A percentile compares a stretch with the other conserved stretches of the same genome.
Conservation (phyloP, 306 rosid genomes). For the Quercus mongolica region DNA sequence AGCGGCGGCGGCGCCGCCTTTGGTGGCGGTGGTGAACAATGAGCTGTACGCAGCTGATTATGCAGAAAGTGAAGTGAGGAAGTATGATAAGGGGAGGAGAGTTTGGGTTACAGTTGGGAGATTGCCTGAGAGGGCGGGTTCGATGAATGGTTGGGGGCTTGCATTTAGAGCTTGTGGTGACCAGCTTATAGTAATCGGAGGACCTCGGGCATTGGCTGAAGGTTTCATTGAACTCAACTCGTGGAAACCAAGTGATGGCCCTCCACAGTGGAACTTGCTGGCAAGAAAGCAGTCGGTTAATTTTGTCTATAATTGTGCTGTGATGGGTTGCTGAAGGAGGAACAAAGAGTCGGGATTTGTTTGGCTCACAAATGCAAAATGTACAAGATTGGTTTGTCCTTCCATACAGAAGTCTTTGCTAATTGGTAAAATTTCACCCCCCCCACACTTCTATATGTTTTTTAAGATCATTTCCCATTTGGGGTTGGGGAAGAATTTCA, state of each 20-base stretch:
- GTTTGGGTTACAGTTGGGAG: conserved; percentile 67
- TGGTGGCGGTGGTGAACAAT: conserved; percentile 81
- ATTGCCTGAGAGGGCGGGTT: conserved; percentile 71
- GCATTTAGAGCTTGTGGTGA: conserved; percentile 93
- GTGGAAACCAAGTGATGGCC: conserved; percentile 93
- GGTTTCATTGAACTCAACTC: conserved; percentile 83
- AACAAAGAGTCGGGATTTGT: background rate
- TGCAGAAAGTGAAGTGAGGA: conserved; percentile 83
- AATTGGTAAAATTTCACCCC: conserved; percentile 62
- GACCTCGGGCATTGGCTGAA: conserved; percentile 69
- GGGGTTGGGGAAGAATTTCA: conserved; percentile 44
- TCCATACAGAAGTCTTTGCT: conserved; percentile 54
- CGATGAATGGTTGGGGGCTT: conserved; percentile 97
- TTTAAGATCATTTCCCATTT: conserved; percentile 30
- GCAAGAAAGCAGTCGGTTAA: conserved; percentile 65
- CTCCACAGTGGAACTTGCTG: conserved; percentile 81
- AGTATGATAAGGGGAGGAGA: conserved; percentile 53
- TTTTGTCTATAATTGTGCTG: conserved; percentile 97
- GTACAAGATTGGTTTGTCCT: conserved; percentile 42
- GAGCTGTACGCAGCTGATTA: conserved; percentile 84
- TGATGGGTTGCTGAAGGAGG: conserved; percentile 82
- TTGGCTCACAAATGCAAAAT: conserved; percentile 3
- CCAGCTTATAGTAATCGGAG: conserved; percentile 83
- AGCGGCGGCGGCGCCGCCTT: conserved; percentile 81
- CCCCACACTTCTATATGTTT: conserved; percentile 18